Evolutionary conservation across 768 basidiomycete genomes (phyloP).

Genomic region (Lyophyllum shimeji): DNA sequence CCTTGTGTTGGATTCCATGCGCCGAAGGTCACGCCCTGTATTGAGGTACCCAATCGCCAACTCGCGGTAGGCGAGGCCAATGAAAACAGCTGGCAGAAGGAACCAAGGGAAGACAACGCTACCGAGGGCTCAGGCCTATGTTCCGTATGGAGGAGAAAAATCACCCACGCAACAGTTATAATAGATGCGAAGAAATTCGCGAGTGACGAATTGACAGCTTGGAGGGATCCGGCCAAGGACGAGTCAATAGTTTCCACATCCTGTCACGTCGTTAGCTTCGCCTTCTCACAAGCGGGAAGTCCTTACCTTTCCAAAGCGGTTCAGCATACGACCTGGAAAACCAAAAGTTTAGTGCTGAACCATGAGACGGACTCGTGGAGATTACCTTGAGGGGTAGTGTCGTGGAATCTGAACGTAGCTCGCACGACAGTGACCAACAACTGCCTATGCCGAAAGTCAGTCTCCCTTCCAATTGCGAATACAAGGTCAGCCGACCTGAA

Average conservation of each 20-base stretch:
- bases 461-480: slow-evolving; percentile 27
- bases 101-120: slow-evolving; percentile 81
- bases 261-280: slow-evolving; percentile 24
- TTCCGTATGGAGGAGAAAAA: not conserved
- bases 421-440: slow-evolving; percentile 70
- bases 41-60: slow-evolving; percentile 73
- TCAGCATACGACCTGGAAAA: slow-evolving; percentile 71
- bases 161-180: slow-evolving; percentile 63
- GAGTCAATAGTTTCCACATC: slow-evolving; percentile 88
- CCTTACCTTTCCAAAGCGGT: slow-evolving; percentile 72
- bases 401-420: slow-evolving; percentile 85
- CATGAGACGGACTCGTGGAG: not conserved
- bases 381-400: slow-evolving; percentile 76
- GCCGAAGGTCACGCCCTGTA: slow-evolving; percentile 79
- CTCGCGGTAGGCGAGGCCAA: slow-evolving; percentile 72
- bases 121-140: slow-evolving; percentile 2
- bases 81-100: slow-evolving; percentile 70
- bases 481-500: slow-evolving; percentile 32
- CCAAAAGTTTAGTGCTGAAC: not conserved
- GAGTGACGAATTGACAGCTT: slow-evolving; percentile 75
- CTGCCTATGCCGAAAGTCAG: slow-evolving; percentile 37
- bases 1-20: slow-evolving; percentile 88
- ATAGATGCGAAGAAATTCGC: slow-evolving; percentile 79
- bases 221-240: slow-evolving; percentile 64
- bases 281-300: not conserved